Base-by-base conservation (phyloP, 164 flowering plant genomes). In the Annona cherimola region DNA sequence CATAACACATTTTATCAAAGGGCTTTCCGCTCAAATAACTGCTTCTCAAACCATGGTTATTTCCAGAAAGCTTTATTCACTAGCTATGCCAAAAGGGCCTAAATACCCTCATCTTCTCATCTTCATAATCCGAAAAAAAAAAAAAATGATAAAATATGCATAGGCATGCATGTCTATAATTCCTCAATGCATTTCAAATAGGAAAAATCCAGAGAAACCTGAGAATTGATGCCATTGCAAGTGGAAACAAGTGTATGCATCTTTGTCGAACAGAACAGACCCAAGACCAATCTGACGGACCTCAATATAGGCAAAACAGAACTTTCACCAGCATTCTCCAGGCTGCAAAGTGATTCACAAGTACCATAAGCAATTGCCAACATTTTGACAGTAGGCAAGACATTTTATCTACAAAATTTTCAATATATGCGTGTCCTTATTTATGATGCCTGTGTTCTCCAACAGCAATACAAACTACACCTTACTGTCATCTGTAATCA, bases 321-420 rank as follows among this genome's bases (percentile, higher is more conserved):
- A 79, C 70, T 84, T 81, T 93, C 99, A 50, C 96, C 94, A 69
- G 99, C 94, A 84, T 88, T 90, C 76, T 95, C 99, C 71, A 95
- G 97, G 83, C 98, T 95, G 87, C 78, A 82, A 68, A 79, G 61
- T 70, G 40, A 43, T 42, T 55, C 2, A 55, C 20, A 7, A 54
- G 46, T 62, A 66, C 18, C 8, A 26, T 61, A 8, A 40, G 55
- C 3, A 50, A 50, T 16, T 50, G 14, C 57, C 14, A 7, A 16
- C 14, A 50, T 50, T 11, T 50, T 8, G 9, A 50, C 57, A 50
- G 3, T 50, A 50, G 9, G 57, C 57, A 50, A 50, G 9, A 11
- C 57, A 50, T 50, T 11, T 9, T 50, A 50, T 11, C 57, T 5
- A 16, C 9, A 50, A 50, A 50, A 9, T 50, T 16, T 9, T 50